A percentile compares a stretch with the other conserved stretches of the same genome.
Conservation (phyloP, 257 asterid genomes). For the Haberlea rhodopensis region DNA sequence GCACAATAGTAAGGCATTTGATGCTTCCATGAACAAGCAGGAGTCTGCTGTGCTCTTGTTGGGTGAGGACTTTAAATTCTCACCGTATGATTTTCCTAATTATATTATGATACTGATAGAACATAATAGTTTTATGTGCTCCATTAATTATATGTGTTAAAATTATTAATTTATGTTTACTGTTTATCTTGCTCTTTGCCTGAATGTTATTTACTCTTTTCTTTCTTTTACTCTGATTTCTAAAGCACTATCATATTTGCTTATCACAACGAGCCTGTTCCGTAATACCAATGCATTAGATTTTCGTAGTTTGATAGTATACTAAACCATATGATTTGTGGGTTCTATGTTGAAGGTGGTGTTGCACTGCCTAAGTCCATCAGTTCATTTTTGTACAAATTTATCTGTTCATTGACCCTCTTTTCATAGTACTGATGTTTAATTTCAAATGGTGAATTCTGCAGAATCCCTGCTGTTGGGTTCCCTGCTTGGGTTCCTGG, state of each 20-base stretch:
- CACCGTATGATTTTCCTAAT: neutral
- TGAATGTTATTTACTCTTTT: neutral
- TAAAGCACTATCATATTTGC: too few species aligned
- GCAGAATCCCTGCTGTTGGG: slow-evolving; percentile 99
- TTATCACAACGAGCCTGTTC: too few species aligned
- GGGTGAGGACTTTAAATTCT: slow-evolving; percentile 58
- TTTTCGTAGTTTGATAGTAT: neutral
- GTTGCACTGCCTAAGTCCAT: slow-evolving; percentile 3
- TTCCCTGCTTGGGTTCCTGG: slow-evolving; percentile 99
- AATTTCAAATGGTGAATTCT: slow-evolving; percentile 19
- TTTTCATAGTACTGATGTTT: neutral
- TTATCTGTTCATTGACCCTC: neutral
- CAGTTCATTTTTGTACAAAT: neutral
- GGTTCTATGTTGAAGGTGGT: neutral
- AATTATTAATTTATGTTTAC: too few species aligned
- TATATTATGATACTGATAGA: too few species aligned
- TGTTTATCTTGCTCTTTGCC: slow-evolving; percentile 9
- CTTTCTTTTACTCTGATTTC: too few species aligned
- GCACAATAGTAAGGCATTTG: slow-evolving; percentile 64
- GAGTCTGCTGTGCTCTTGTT: too few species aligned
- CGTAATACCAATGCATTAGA: neutral
- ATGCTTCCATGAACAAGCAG: too few species aligned
- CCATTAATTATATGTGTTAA: too few species aligned
- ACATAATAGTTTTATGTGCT: neutral
- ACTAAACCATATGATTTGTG: neutral